Percentiles rank a stretch among this genome's conserved stretches.
Conservation (phyloP, 192 early-diverging fungal species). For the Umbelopsis sp. region DNA sequence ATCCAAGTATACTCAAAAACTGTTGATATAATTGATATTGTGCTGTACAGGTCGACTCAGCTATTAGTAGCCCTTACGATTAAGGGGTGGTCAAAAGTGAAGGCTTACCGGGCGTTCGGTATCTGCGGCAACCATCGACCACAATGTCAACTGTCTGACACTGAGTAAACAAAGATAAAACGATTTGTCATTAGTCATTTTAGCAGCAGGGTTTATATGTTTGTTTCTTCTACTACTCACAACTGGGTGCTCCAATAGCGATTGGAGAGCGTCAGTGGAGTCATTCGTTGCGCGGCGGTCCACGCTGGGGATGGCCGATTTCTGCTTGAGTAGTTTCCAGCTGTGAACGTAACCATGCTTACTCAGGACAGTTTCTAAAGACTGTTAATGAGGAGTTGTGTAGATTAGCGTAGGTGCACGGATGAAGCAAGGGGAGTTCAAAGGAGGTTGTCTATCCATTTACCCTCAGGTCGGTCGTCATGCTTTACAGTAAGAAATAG, state of each 20-base stretch:
- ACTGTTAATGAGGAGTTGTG: not conserved
- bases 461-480: slow-evolving; percentile 17
- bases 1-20: slow-evolving; percentile 12
- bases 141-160: slow-evolving; percentile 11
- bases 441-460: not conserved
- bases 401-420: not conserved
- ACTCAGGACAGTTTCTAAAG: slow-evolving; percentile 22
- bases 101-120: slow-evolving; percentile 13
- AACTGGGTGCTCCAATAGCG: not conserved
- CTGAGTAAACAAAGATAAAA: not conserved
- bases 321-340: slow-evolving; percentile 30
- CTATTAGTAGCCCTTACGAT: no score
- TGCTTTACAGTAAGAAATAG: not conserved
- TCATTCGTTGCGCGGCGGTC: not conserved
- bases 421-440: not conserved
- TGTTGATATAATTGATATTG: slow-evolving; percentile 18
- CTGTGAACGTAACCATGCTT: slow-evolving; percentile 24
- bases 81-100: no score
- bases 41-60: not conserved
- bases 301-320: not conserved
- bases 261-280: not conserved
- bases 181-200: not conserved
- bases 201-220: not conserved
- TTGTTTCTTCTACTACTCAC: slow-evolving; percentile 15
- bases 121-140: slow-evolving; percentile 17